Evolutionary conservation across 768 basidiomycete genomes (phyloP).

Genomic region (Neoboletus brunneissimus): DNA sequence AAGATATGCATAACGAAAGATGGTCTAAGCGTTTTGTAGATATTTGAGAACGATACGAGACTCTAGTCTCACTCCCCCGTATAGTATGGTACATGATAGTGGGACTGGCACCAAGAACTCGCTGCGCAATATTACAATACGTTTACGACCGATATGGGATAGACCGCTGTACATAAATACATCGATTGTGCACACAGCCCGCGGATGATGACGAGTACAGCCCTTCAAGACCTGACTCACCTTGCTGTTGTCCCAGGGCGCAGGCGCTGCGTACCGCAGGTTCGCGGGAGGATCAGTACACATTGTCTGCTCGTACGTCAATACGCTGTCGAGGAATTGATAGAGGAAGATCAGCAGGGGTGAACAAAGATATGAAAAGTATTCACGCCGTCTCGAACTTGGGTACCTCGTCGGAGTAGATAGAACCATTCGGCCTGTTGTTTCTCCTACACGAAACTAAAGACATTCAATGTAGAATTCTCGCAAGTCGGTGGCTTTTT

Average conservation of each 20-base stretch:
- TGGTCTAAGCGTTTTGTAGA: background rate
- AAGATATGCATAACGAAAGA: background rate
- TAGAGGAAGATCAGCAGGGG: background rate
- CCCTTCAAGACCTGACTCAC: background rate
- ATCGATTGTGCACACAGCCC: background rate
- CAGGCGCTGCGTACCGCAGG: constrained; percentile 1
- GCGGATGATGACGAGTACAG: background rate
- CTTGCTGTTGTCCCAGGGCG: background rate
- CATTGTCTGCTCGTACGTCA: too few species aligned
- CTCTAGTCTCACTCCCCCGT: background rate
- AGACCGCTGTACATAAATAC: background rate
- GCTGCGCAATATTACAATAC: background rate
- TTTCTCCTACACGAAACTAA: too few species aligned
- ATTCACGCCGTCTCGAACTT: background rate
- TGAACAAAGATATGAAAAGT: background rate
- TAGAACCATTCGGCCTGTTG: background rate
- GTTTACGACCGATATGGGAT: background rate
- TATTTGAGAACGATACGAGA: background rate
- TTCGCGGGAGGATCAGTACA: constrained; percentile 16
- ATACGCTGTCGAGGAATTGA: background rate
- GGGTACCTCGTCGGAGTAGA: background rate
- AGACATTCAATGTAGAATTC: too few species aligned
- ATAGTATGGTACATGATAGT: too few species aligned
- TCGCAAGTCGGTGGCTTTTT: too few species aligned
- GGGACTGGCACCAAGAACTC: background rate